Percentiles rank a stretch among this genome's conserved stretches.
Conservation (phyloP, 228 moss, liverwort and hornwort species). For the Sphagnum fallax region DNA sequence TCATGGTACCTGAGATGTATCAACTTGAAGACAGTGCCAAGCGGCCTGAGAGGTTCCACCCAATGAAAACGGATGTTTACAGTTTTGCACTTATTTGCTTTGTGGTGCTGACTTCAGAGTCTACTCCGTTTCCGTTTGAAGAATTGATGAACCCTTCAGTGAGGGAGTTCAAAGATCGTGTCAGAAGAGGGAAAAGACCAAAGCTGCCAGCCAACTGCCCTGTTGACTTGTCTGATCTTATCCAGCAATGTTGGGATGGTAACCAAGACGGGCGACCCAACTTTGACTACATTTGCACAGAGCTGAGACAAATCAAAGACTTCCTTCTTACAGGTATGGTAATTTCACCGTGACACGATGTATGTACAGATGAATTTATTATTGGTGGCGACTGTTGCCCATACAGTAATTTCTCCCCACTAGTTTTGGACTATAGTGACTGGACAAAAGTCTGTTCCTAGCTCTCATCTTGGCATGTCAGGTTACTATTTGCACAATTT, state of each 20-base stretch:
- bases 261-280: background rate
- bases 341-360: no score
- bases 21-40: no score
- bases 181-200: conserved; percentile 7
- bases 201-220: conserved; percentile 3
- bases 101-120: conserved; percentile 8
- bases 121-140: background rate
- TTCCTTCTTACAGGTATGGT: conserved; percentile 13
- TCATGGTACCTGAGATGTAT: conserved; percentile 10
- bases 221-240: background rate
- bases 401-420: no score
- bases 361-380: no score
- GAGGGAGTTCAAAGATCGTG: background rate
- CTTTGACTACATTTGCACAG: conserved; percentile 9
- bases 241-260: conserved; percentile 5
- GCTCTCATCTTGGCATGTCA: no score
- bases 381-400: no score
- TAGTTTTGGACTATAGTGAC: no score
- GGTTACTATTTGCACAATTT: no score
- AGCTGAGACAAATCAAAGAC: conserved; percentile 18
- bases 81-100: conserved; percentile 9
- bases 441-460: no score
- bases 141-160: no score
- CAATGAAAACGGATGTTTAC: conserved; percentile 7
- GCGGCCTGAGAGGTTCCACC: conserved; percentile 3